These are phyloP conservation scores for Alternaria rosae DNA, from an alignment of 2,329 filamentous ascomycete species.

Conservation along the genomic window DNA sequence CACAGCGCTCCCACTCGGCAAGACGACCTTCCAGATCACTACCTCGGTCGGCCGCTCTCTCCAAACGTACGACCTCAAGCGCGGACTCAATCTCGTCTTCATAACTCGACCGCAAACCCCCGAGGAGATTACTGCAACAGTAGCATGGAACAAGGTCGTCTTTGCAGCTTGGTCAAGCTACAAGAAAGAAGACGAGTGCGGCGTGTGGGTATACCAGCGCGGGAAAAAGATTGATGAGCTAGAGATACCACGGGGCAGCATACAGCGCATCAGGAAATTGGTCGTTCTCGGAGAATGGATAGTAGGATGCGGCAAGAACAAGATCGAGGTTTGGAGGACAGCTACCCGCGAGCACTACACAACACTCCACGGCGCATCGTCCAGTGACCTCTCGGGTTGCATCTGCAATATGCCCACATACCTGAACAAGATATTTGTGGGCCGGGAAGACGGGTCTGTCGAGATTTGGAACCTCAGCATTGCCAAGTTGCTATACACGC, in stretches of 20 bases:
- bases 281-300: constrained; percentile 92
- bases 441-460: constrained; percentile 83
- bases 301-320: constrained; percentile 76
- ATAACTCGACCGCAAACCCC: constrained; percentile 91
- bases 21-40: constrained; percentile 96
- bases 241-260: constrained; percentile 68
- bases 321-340: constrained; percentile 90
- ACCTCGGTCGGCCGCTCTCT: constrained; percentile 89
- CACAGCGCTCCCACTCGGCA: constrained; percentile 85
- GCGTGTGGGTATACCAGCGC: constrained; percentile 90
- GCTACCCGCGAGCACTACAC: constrained; percentile 88
- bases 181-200: constrained; percentile 62
- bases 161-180: constrained; percentile 87
- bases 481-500: constrained; percentile 87
- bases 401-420: constrained; percentile 92
- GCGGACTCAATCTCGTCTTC: constrained; percentile 90
- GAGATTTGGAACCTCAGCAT: constrained; percentile 98
- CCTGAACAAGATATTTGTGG: constrained; percentile 94
- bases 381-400: constrained; percentile 76
- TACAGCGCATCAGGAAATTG: constrained; percentile 78
- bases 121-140: constrained; percentile 81
- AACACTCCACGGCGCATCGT: constrained; percentile 69
- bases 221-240: constrained; percentile 85
- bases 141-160: constrained; percentile 84
- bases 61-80: constrained; percentile 93